These are phyloP conservation scores for Daedalea quercina DNA, from an alignment of 768 basidiomycete species.

Conservation along the genomic window DNA sequence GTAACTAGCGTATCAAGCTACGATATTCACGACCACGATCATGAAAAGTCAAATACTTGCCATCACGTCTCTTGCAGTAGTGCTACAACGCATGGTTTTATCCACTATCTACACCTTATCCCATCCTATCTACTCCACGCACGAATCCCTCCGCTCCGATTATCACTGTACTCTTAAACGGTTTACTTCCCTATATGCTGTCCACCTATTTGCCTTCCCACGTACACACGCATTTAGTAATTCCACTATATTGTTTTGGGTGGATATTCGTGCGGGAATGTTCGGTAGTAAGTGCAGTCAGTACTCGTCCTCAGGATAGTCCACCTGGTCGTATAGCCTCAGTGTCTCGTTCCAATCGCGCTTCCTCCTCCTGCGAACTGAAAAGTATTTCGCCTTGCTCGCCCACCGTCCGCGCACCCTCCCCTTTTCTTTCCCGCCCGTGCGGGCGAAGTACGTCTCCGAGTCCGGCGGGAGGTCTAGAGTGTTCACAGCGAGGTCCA, in stretches of 20 bases:
- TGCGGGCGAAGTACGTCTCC: slow-evolving; percentile 53
- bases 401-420: slow-evolving; percentile 64
- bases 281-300: slow-evolving; percentile 1
- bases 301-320: slow-evolving; percentile 62
- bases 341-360: slow-evolving; percentile 89
- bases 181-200: background rate
- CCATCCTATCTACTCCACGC: background rate
- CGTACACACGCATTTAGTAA: background rate
- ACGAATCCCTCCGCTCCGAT: background rate
- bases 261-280: too few relatives aligned
- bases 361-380: slow-evolving; percentile 69
- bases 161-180: too few relatives aligned
- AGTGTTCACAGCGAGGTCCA: slow-evolving; percentile 50
- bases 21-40: background rate
- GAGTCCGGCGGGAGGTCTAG: slow-evolving; percentile 65
- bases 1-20: background rate
- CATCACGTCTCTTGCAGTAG: background rate
- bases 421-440: slow-evolving; percentile 65
- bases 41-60: background rate
- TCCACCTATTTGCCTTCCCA: background rate
- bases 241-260: background rate
- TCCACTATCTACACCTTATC: background rate
- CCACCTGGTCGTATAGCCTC: slow-evolving; percentile 73
- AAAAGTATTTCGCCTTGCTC: slow-evolving; percentile 70
- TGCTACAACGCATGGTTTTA: background rate